These are phyloP conservation scores for Penicillium bovifimosum DNA, from an alignment of 495 filamentous ascomycete genomes.

Conservation along the genomic window DNA sequence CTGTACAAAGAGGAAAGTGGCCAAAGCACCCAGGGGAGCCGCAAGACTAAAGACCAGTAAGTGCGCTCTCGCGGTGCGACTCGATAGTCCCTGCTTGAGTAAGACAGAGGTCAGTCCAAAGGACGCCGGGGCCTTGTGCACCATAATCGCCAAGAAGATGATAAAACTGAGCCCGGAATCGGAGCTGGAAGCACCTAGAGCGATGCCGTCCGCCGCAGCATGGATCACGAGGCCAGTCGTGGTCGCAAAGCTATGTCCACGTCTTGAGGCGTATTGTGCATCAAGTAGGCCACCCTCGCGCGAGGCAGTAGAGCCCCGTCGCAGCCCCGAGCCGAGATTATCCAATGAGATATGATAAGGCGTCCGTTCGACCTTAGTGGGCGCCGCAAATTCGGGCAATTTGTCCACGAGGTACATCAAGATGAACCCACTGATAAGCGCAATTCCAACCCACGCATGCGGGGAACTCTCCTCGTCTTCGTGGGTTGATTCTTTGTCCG, in stretches of 20 bases:
- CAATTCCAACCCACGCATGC: conserved; percentile 75
- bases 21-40: conserved; percentile 78
- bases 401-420: conserved; percentile 97
- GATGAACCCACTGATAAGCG: conserved; percentile 83
- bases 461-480: conserved; percentile 43
- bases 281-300: conserved; percentile 38
- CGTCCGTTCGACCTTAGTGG: conserved; percentile 46
- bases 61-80: conserved; percentile 77
- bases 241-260: conserved; percentile 56
- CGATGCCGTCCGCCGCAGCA: conserved; percentile 92
- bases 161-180: conserved; percentile 74
- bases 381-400: conserved; percentile 64
- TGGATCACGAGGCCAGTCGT: conserved; percentile 95
- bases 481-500: conserved; percentile 26
- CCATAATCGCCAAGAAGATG: conserved; percentile 93
- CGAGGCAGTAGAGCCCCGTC: conserved; percentile 45
- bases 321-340: conserved; percentile 58
- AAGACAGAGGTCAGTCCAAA: conserved; percentile 90
- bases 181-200: conserved; percentile 79
- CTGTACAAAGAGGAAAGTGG: conserved; percentile 74
- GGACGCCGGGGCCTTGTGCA: conserved; percentile 94
- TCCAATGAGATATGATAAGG: conserved; percentile 76
- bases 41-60: conserved; percentile 87
- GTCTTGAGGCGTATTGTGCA: conserved; percentile 22
- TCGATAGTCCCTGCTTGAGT: conserved; percentile 81